A percentile compares a stretch with the other conserved stretches of the same genome.
phyloP scores from a whole-genome alignment of 2,329 filamentous ascomycete genomes.

The Phaeosphaeriaceae sp. region DNA sequence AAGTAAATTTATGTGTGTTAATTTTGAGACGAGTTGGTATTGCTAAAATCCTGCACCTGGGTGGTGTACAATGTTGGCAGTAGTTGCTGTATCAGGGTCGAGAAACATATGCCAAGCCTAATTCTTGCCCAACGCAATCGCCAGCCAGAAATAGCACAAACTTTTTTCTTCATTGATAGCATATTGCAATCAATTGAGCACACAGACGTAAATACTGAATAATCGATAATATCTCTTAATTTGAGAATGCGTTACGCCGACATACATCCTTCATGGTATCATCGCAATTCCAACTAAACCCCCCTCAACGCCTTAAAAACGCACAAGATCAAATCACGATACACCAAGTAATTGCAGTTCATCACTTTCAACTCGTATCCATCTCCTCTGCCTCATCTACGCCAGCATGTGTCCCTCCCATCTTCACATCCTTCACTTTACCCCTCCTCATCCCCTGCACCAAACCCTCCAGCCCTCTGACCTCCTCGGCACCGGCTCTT shows the following conservation, averaged over 20 bases:
- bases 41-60: too few relatives aligned
- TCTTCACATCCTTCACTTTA: neutral
- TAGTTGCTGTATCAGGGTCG: too few relatives aligned
- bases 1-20: too few relatives aligned
- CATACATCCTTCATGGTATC: conserved; percentile 7
- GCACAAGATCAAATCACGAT: neutral
- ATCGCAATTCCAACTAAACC: conserved; percentile 3
- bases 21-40: too few relatives aligned
- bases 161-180: too few relatives aligned
- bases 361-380: conserved; percentile 24
- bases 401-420: neutral
- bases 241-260: neutral
- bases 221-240: neutral
- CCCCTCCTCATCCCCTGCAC: conserved; percentile 22
- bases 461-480: conserved; percentile 39
- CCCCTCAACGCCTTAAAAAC: neutral
- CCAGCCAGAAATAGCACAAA: too few relatives aligned
- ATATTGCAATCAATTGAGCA: too few relatives aligned
- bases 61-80: too few relatives aligned
- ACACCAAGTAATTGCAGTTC: too few relatives aligned
- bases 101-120: neutral
- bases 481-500: conserved; percentile 34
- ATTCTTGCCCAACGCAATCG: too few relatives aligned
- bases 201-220: neutral
- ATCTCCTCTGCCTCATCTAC: conserved; percentile 28